phyloP scores from a whole-genome alignment of 441 rosid species.

The Eruca vesicaria region DNA sequence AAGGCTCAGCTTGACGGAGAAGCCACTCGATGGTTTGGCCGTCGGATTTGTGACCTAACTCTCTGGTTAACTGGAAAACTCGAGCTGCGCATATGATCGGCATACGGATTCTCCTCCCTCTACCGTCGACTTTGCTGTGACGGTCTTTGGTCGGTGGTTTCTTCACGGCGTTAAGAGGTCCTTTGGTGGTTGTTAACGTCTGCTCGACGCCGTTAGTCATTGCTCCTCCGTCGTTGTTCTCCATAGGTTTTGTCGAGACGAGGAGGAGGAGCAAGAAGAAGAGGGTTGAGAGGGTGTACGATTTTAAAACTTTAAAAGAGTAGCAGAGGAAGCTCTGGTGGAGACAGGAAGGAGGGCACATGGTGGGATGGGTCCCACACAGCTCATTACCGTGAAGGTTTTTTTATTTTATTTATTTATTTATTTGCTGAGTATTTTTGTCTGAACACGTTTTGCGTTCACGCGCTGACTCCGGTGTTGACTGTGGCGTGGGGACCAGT shows the following conservation, averaged over 20 bases:
- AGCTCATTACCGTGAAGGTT: conserved; percentile 45
- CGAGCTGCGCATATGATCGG: conserved; percentile 95
- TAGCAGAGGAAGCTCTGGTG: conserved; percentile 86
- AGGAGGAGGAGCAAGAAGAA: background rate
- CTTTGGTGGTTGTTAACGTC: conserved; percentile 31
- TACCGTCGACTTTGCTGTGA: conserved; percentile 93
- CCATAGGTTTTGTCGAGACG: conserved; percentile 35
- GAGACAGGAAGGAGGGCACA: conserved; percentile 94
- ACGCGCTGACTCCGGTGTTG: conserved; percentile 37
- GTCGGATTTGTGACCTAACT: conserved; percentile 90
- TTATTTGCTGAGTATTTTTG: background rate
- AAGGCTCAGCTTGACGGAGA: conserved; percentile 94
- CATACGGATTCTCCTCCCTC: conserved; percentile 92
- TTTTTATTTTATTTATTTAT: too few relatives aligned
- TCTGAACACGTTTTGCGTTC: conserved; percentile 14
- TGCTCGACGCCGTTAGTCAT: conserved; percentile 53
- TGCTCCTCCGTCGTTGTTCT: conserved; percentile 45
- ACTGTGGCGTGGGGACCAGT: conserved; percentile 31
- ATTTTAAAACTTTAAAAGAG: background rate
- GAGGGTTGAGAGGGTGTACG: background rate
- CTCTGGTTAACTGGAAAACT: conserved; percentile 85
- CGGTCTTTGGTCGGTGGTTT: conserved; percentile 93
- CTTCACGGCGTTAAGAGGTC: conserved; percentile 44
- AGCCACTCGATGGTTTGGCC: conserved; percentile 99
- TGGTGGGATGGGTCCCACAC: conserved; percentile 83